phyloP scores from a whole-genome alignment of 2,329 filamentous ascomycete genomes.

The Ophiostoma piceae region DNA sequence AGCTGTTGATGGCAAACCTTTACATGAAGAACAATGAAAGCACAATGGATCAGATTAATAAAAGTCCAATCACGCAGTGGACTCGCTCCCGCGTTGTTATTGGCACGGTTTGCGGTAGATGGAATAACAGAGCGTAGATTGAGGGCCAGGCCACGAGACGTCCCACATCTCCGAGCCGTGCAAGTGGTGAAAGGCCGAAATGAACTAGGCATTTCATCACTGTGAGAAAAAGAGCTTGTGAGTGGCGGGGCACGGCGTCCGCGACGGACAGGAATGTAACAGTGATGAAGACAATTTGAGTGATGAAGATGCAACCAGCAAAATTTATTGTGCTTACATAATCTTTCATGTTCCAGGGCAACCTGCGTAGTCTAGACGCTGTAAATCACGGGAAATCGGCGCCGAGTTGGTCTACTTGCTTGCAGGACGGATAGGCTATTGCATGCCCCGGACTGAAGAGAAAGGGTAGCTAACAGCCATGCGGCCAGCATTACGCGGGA shows the following conservation, averaged over 20 bases:
- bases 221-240: not conserved
- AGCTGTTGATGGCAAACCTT: not conserved
- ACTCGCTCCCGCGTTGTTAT: not conserved
- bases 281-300: not conserved
- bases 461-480: not conserved
- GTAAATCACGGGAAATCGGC: too few species aligned
- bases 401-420: not conserved
- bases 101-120: conserved; percentile 6
- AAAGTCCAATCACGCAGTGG: not conserved
- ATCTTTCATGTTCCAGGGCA: not conserved
- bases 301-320: not conserved
- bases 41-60: not conserved
- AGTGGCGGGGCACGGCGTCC: not conserved
- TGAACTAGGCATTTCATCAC: not conserved
- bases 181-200: not conserved
- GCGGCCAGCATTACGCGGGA: not conserved
- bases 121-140: not conserved
- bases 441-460: not conserved
- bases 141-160: conserved; percentile 4
- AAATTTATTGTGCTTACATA: not conserved
- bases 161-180: not conserved
- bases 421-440: not conserved
- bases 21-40: not conserved
- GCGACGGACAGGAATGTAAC: not conserved
- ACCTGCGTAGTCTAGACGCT: too few species aligned